Evolutionary conservation across 2,329 filamentous ascomycete species (phyloP), one percentile per base, ranked within the genome.

Genomic region (Botrytis hyacinthi): DNA sequence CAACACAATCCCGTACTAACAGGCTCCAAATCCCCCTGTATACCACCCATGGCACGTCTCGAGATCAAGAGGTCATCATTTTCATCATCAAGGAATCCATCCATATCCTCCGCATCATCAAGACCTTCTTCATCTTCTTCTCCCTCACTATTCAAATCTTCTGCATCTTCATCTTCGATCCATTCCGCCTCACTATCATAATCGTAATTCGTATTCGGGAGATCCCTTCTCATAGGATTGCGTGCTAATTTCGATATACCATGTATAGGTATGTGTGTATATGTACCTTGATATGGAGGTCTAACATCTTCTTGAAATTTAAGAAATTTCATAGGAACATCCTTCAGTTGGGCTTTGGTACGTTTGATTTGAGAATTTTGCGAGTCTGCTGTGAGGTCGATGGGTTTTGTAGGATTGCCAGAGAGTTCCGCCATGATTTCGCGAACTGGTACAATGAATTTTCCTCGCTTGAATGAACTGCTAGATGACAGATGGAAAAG

Each of bases 141-240:
- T 40, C 92, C 91, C 44, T 91, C 88, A 44, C 84, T 85, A 62
- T 85, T 82, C 12, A 87, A 79, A 73, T 89, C 87, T 75, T 89
- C 88, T 20, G 86, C 88, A 75, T 80, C 80, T 57, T 94, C 93
- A 76, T 87, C 87, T 79, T 94, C 91, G 66, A 90, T 87, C 93
- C 93, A 97, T 80, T 96, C 93, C 9, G 89, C 92, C 81, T 97
- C 93, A 4, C 93, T 95, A 79, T 96, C 93, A 80, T 95, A 94
- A 76, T 94, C 93, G 80, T 97, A 97, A 78, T 93, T 86, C 6
- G 92, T 86, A 8, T 90, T 88, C 20, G 84, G 82, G 1, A 94
- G 83, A n/a, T 83, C 75, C 81, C 86, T 81, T 77, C 84, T 81
- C 78, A 85, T 77, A 75, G 93, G 84, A 80, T 89, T 83, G 79